Conservation (phyloP, 1,284 basidiomycete species). For the Leccinum subspadiceum region DNA sequence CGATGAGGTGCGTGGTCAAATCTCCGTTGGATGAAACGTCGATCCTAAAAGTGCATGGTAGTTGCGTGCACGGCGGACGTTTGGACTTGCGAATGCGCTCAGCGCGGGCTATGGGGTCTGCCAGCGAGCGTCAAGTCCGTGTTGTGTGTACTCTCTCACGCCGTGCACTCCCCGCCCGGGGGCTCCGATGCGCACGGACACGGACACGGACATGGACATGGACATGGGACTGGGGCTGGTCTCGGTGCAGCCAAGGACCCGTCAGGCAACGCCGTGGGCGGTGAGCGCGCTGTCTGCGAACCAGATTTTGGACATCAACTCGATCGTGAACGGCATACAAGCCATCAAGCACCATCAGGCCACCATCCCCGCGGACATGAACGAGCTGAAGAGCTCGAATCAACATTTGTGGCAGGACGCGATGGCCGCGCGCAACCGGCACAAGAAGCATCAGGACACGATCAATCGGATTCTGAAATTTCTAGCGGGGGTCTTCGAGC, state of each 20-base stretch:
- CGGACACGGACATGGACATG: slow-evolving; percentile 7
- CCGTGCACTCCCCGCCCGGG: slow-evolving; percentile 16
- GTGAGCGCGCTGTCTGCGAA: slow-evolving; percentile 35
- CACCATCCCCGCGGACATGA: slow-evolving; percentile 63
- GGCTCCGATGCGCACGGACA: slow-evolving; percentile 24
- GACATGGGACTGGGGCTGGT: neutral
- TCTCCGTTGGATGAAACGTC: no score
- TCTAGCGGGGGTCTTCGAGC: slow-evolving; percentile 89
- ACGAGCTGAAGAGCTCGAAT: no score
- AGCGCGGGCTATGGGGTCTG: no score
- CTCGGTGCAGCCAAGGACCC: slow-evolving; percentile 18
- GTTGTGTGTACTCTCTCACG: no score
- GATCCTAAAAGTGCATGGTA: no score
- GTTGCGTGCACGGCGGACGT: no score
- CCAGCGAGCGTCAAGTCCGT: no score
- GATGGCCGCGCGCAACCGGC: slow-evolving; percentile 51
- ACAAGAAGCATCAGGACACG: slow-evolving; percentile 95
- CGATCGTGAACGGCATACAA: slow-evolving; percentile 80
- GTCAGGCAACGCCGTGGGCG: slow-evolving; percentile 11
- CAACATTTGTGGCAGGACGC: no score
- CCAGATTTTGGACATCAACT: slow-evolving; percentile 70
- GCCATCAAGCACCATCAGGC: slow-evolving; percentile 92
- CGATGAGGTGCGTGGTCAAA: no score
- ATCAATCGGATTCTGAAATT: slow-evolving; percentile 95
- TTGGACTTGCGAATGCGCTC: no score